phyloP scores from a whole-genome alignment of 805 yeast species.

The Barnettozyma californica region DNA sequence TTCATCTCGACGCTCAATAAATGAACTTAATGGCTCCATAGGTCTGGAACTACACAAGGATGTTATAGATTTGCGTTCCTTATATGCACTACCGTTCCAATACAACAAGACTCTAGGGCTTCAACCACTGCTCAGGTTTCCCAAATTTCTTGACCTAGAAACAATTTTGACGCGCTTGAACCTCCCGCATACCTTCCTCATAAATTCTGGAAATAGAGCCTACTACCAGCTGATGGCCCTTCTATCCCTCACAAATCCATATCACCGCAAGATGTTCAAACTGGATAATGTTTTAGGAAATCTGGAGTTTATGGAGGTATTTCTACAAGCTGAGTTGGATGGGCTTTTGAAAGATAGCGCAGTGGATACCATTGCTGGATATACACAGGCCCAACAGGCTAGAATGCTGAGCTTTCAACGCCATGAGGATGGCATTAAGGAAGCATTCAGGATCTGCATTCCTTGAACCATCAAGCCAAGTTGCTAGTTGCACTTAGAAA shows the following conservation, averaged over 20 bases:
- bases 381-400: not conserved
- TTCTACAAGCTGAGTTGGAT: slow-evolving; percentile 7
- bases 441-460: not conserved
- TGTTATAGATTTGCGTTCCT: slow-evolving; percentile 11
- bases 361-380: not conserved
- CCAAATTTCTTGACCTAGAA: slow-evolving; percentile 9
- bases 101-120: not conserved
- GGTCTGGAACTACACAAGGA: not conserved
- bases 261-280: slow-evolving; percentile 12
- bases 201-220: slow-evolving; percentile 18
- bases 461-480: no score
- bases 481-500: no score
- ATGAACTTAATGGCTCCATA: not conserved
- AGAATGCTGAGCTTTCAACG: not conserved
- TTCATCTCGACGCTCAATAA: not conserved
- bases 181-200: slow-evolving; percentile 13
- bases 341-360: slow-evolving; percentile 2
- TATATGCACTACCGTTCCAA: slow-evolving; percentile 14
- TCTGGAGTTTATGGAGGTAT: slow-evolving; percentile 12
- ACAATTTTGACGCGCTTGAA: slow-evolving; percentile 13
- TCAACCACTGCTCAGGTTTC: slow-evolving; percentile 1
- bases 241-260: slow-evolving; percentile 16
- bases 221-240: slow-evolving; percentile 13
- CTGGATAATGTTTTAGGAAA: slow-evolving; percentile 13
- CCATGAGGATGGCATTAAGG: not conserved